Conservation (phyloP, 2,329 filamentous ascomycete species). For the Cladophialophora psammophila region DNA sequence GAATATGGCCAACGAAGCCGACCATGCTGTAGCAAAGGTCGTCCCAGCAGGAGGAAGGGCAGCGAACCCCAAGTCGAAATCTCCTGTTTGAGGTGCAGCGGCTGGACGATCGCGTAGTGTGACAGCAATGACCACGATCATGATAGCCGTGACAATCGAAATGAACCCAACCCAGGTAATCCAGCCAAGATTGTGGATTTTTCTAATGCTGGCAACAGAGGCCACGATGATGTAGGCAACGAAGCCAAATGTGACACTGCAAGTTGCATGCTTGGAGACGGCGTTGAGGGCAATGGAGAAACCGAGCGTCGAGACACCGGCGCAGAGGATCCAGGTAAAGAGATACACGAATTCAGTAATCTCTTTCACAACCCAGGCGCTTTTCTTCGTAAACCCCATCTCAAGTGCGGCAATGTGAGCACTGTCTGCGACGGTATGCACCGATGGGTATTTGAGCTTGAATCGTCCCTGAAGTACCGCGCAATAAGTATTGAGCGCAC, state of each 20-base stretch:
- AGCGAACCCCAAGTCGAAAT: slow-evolving; percentile 43
- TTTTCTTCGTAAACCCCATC: neutral
- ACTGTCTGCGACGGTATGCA: slow-evolving; percentile 66
- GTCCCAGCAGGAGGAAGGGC: slow-evolving; percentile 35
- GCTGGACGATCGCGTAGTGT: slow-evolving; percentile 47
- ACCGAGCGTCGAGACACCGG: slow-evolving; percentile 53
- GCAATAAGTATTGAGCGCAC: slow-evolving; percentile 57
- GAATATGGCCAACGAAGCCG: slow-evolving; percentile 44
- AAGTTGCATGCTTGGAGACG: slow-evolving; percentile 48
- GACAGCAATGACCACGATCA: slow-evolving; percentile 46
- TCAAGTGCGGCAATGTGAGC: slow-evolving; percentile 58
- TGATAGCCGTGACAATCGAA: slow-evolving; percentile 47
- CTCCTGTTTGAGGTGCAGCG: slow-evolving; percentile 43
- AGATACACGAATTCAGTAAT: slow-evolving; percentile 50
- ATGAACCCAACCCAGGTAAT: slow-evolving; percentile 66
- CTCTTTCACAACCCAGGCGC: slow-evolving; percentile 45
- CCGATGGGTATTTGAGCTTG: slow-evolving; percentile 57
- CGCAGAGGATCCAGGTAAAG: slow-evolving; percentile 51
- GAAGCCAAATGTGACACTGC: slow-evolving; percentile 43
- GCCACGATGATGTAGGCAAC: slow-evolving; percentile 40
- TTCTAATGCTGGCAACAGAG: slow-evolving; percentile 44
- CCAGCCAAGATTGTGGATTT: slow-evolving; percentile 53
- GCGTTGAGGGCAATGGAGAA: slow-evolving; percentile 53
- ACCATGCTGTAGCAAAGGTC: slow-evolving; percentile 43
- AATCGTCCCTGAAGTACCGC: slow-evolving; percentile 60